Evolutionary conservation across 1,284 basidiomycete genomes (phyloP).

Genomic region (Heterobasidion irregulare): DNA sequence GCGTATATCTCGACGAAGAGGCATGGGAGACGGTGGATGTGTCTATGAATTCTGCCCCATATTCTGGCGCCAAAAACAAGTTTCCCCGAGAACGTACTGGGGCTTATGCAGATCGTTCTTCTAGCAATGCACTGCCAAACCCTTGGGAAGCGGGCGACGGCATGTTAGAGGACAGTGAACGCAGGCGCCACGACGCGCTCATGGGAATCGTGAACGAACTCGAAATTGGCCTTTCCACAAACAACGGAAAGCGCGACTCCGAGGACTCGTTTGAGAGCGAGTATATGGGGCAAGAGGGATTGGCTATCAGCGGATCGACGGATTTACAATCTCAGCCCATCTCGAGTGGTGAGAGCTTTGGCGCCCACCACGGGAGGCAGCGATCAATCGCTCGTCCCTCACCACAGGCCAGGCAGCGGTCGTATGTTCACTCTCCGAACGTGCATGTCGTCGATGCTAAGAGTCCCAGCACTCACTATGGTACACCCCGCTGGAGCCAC

Average conservation of each 20-base stretch:
- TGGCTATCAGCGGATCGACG: constrained; percentile 29
- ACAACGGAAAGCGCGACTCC: constrained; percentile 10
- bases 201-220: constrained; percentile 35
- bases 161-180: constrained; percentile 13
- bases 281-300: constrained; percentile 23
- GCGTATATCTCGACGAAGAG: constrained; percentile 13
- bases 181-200: constrained; percentile 30
- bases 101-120: neutral
- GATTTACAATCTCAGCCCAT: constrained; percentile 13
- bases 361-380: neutral
- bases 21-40: neutral
- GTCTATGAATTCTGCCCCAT: neutral
- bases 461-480: too few species aligned
- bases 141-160: constrained; percentile 5
- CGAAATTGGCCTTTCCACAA: constrained; percentile 9
- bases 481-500: too few species aligned
- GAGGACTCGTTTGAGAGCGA: constrained; percentile 18
- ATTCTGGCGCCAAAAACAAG: neutral
- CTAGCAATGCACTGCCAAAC: neutral
- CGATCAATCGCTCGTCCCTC: neutral
- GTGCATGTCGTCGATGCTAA: too few species aligned
- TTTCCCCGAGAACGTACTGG: neutral
- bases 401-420: too few species aligned
- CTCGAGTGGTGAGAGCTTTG: neutral
- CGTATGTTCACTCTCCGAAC: too few species aligned